Evolutionary conservation across 306 rosid species (phyloP).

Genomic region (Herpetospermum pedunculosum): DNA sequence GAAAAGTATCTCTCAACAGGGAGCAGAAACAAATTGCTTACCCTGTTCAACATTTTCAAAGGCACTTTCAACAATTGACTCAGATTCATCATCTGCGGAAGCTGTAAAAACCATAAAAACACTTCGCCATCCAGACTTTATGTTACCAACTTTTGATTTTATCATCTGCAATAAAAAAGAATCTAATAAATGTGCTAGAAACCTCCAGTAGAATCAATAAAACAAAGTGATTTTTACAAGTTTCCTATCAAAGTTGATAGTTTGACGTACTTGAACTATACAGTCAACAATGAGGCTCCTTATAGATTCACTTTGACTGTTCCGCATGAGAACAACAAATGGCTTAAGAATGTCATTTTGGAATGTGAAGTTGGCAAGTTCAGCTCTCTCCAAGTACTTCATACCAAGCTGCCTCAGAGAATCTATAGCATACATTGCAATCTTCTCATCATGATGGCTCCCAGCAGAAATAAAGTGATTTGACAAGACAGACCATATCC

Average conservation of each 20-base stretch:
- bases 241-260: neutral
- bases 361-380: constrained; percentile 90
- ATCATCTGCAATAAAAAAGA: constrained; percentile 61
- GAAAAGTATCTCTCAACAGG: constrained; percentile 4
- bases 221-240: neutral
- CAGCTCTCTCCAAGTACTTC: constrained; percentile 97
- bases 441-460: constrained; percentile 92
- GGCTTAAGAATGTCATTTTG: constrained; percentile 99
- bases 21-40: constrained; percentile 23
- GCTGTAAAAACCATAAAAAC: constrained; percentile 98
- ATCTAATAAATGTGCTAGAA: constrained; percentile 17
- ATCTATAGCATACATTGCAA: constrained; percentile 96
- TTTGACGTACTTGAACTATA: constrained; percentile 75
- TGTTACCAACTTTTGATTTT: constrained; percentile 95
- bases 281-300: constrained; percentile 95
- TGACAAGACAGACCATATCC: constrained; percentile 95
- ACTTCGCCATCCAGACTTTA: constrained; percentile 97
- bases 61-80: constrained; percentile 94
- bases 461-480: constrained; percentile 97
- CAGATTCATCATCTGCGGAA: constrained; percentile 98
- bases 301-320: constrained; percentile 84
- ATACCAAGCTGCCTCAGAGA: constrained; percentile 92
- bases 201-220: neutral
- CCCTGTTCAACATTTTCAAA: constrained; percentile 99
- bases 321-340: constrained; percentile 97